These are phyloP conservation scores for Toxoplasma gondii DNA, from an alignment of 169 alveolate species.

Conservation along the genomic window DNA sequence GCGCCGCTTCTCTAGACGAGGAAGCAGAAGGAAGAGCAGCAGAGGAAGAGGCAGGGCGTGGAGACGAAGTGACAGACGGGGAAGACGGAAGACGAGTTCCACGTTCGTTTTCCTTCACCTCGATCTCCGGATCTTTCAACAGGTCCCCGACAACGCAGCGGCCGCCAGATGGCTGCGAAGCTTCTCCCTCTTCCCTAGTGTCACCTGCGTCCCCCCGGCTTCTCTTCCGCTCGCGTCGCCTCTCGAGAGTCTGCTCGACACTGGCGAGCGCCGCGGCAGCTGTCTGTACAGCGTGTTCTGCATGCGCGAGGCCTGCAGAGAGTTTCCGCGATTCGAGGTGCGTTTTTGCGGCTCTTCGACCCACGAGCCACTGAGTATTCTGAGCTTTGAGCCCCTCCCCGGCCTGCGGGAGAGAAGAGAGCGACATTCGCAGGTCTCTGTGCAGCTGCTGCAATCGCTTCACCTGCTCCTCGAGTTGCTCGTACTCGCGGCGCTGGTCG, in stretches of 20 bases:
- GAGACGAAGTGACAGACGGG: no score
- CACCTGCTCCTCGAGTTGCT: neutral
- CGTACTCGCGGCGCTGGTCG: neutral
- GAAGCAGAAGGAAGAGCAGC: no score
- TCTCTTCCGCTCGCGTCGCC: neutral
- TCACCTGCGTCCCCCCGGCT: neutral
- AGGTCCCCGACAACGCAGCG: neutral
- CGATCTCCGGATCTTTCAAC: neutral
- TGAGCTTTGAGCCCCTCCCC: neutral
- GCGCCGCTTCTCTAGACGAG: no score
- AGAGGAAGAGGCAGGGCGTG: no score
- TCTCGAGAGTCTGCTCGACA: neutral
- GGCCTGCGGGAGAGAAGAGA: no score
- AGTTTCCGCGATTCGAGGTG: neutral
- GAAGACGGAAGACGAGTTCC: no score
- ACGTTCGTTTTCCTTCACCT: no score
- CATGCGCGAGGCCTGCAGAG: neutral
- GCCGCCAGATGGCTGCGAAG: conserved; percentile 17
- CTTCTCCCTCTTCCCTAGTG: neutral
- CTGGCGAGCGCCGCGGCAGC: neutral
- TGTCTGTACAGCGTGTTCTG: neutral
- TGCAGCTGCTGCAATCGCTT: conserved; percentile 21
- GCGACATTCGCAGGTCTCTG: neutral
- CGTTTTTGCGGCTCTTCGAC: neutral
- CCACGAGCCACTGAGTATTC: neutral